These are phyloP conservation scores for Boletus patriciae DNA, from an alignment of 768 basidiomycete genomes.

Conservation along the genomic window DNA sequence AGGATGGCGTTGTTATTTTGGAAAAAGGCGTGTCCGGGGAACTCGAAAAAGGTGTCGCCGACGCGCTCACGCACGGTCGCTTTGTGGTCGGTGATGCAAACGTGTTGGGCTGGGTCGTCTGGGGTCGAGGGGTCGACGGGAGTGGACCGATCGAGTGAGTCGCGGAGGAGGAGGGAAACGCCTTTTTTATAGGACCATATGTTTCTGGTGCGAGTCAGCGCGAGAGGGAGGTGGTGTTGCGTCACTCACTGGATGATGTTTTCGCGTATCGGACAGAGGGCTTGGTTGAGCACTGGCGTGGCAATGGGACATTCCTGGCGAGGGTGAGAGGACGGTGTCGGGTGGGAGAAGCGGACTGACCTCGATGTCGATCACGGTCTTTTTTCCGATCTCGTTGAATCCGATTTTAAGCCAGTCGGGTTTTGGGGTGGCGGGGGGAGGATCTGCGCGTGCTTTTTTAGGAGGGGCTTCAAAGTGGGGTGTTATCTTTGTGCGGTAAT, in stretches of 20 bases:
- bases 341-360: slow-evolving; percentile 38
- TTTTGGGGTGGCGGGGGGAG: slow-evolving; percentile 21
- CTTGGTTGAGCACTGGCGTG: slow-evolving; percentile 73
- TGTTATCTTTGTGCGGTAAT: slow-evolving; percentile 95
- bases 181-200: slow-evolving; percentile 81
- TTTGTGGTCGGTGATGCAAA: slow-evolving; percentile 85
- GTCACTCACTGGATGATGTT: slow-evolving; percentile 63
- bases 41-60: slow-evolving; percentile 79
- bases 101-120: slow-evolving; percentile 53
- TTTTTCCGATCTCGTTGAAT: slow-evolving; percentile 78
- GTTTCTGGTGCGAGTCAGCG: slow-evolving; percentile 49
- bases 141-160: slow-evolving; percentile 54
- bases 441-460: slow-evolving; percentile 34
- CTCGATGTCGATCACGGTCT: slow-evolving; percentile 87
- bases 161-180: slow-evolving; percentile 87
- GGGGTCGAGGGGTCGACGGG: slow-evolving; percentile 29
- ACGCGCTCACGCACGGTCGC: slow-evolving; percentile 81
- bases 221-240: not conserved
- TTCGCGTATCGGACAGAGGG: slow-evolving; percentile 58
- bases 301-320: slow-evolving; percentile 88
- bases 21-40: slow-evolving; percentile 88
- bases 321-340: not conserved
- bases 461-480: slow-evolving; percentile 90
- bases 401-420: slow-evolving; percentile 83
- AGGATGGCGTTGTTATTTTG: slow-evolving; percentile 98